phyloP scores from a whole-genome alignment of 2,329 filamentous ascomycete genomes.

The Sporothrix brunneoviolacea region DNA sequence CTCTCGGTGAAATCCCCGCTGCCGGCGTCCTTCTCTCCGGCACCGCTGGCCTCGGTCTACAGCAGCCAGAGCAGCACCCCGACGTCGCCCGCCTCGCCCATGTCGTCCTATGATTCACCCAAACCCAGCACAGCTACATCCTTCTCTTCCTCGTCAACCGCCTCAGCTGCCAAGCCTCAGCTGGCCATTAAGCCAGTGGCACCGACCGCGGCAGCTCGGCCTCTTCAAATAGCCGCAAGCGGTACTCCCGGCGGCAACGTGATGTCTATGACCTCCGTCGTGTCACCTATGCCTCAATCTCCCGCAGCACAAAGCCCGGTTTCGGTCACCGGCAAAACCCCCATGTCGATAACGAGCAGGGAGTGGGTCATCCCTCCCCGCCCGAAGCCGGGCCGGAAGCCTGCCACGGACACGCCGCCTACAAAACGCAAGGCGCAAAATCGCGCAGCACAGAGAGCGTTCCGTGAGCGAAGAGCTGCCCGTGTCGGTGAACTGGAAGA shows the following conservation, averaged over 20 bases:
- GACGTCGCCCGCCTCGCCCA: constrained; percentile 16
- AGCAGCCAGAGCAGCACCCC: constrained; percentile 16
- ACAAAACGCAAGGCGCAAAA: constrained; percentile 95
- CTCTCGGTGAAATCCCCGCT: constrained; percentile 9
- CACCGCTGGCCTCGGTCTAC: constrained; percentile 3
- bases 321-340: constrained; percentile 28
- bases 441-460: constrained; percentile 81
- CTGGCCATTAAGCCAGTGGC: constrained; percentile 17
- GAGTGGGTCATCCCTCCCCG: constrained; percentile 82
- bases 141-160: constrained; percentile 18
- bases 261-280: constrained; percentile 43
- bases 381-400: constrained; percentile 87
- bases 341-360: constrained; percentile 63
- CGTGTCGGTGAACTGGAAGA: constrained; percentile 72
- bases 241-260: constrained; percentile 29
- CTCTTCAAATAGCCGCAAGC: constrained; percentile 21
- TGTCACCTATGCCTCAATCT: constrained; percentile 35
- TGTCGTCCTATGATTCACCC: constrained; percentile 13
- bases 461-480: constrained; percentile 78
- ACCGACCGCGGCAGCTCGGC: constrained; percentile 16
- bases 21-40: constrained; percentile 1
- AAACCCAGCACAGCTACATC: constrained; percentile 14
- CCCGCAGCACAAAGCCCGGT: constrained; percentile 25
- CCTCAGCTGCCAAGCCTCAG: constrained; percentile 14
- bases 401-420: constrained; percentile 83